phyloP scores from a whole-genome alignment of 2,329 filamentous ascomycete species.

The Pyrenochaeta sp. region DNA sequence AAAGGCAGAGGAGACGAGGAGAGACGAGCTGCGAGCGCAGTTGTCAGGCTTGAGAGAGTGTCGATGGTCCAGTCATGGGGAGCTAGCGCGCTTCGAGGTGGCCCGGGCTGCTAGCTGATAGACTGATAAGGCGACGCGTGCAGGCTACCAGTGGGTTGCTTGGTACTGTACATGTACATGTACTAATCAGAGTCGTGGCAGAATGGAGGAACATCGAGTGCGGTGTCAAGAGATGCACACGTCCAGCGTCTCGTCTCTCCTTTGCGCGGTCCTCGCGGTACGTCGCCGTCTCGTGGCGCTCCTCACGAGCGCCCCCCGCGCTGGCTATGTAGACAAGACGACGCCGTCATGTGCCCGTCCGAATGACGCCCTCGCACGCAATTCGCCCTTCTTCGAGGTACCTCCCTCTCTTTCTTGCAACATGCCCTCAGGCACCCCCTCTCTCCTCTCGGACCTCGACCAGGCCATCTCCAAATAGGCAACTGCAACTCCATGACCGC shows the following conservation, averaged over 20 bases:
- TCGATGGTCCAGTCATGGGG: slow-evolving; percentile 10
- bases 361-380: slow-evolving; percentile 38
- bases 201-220: background rate
- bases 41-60: slow-evolving; percentile 12
- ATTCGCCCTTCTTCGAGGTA: slow-evolving; percentile 29
- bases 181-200: background rate
- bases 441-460: too few relatives aligned
- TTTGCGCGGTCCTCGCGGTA: slow-evolving; percentile 9
- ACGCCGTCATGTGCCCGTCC: slow-evolving; percentile 29
- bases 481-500: slow-evolving; percentile 4
- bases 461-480: slow-evolving; percentile 1
- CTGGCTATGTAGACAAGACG: background rate
- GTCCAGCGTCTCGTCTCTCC: slow-evolving; percentile 4
- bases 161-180: background rate
- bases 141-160: background rate
- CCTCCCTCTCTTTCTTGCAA: slow-evolving; percentile 8
- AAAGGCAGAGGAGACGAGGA: slow-evolving; percentile 1
- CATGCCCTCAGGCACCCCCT: slow-evolving; percentile 6
- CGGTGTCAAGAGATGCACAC: background rate
- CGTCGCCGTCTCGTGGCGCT: slow-evolving; percentile 19
- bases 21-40: slow-evolving; percentile 17
- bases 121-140: slow-evolving; percentile 4
- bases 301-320: slow-evolving; percentile 12
- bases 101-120: background rate
- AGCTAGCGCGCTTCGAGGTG: slow-evolving; percentile 6